Percentiles rank a stretch among this genome's conserved stretches.
Evolutionary conservation across 2,329 filamentous ascomycete genomes (phyloP).

Genomic region (Sarocladiaceae sp.): DNA sequence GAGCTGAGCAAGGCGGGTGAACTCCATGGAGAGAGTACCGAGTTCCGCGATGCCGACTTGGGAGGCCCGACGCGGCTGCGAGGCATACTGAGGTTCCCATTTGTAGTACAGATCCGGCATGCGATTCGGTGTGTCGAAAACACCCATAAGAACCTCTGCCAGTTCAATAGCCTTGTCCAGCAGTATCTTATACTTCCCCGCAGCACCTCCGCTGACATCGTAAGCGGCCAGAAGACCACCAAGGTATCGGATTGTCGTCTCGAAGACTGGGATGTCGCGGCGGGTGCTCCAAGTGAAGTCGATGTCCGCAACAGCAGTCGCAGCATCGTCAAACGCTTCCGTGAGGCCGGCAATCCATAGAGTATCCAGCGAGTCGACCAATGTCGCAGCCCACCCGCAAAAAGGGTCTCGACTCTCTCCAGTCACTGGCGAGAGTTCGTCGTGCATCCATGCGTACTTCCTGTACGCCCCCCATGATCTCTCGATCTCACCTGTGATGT

Average conservation of each 20-base stretch:
- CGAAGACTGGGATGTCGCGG: conserved; percentile 77
- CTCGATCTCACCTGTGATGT: conserved; percentile 67
- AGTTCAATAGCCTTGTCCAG: conserved; percentile 74
- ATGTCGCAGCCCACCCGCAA: conserved; percentile 82
- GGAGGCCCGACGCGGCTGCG: conserved; percentile 57
- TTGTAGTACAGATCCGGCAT: conserved; percentile 81
- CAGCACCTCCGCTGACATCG: conserved; percentile 65
- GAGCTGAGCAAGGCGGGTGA: conserved; percentile 81
- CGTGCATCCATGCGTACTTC: conserved; percentile 73
- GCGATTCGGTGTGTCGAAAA: conserved; percentile 88
- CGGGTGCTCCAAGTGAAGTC: conserved; percentile 72
- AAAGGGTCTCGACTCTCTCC: conserved; percentile 70
- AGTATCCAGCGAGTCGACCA: conserved; percentile 78
- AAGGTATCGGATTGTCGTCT: conserved; percentile 86
- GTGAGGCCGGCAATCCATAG: conserved; percentile 80
- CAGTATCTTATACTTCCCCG: conserved; percentile 55
- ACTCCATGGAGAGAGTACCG: conserved; percentile 78
- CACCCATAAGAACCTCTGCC: conserved; percentile 71
- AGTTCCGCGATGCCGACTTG: conserved; percentile 61
- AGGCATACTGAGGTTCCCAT: conserved; percentile 63
- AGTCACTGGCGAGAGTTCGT: conserved; percentile 73
- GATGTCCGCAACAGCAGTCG: conserved; percentile 61
- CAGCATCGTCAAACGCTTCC: conserved; percentile 74
- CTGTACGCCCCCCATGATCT: conserved; percentile 81
- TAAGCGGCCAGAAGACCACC: conserved; percentile 82